Conservation (phyloP, 345 rosid species). For the Clarkia xantiana region DNA sequence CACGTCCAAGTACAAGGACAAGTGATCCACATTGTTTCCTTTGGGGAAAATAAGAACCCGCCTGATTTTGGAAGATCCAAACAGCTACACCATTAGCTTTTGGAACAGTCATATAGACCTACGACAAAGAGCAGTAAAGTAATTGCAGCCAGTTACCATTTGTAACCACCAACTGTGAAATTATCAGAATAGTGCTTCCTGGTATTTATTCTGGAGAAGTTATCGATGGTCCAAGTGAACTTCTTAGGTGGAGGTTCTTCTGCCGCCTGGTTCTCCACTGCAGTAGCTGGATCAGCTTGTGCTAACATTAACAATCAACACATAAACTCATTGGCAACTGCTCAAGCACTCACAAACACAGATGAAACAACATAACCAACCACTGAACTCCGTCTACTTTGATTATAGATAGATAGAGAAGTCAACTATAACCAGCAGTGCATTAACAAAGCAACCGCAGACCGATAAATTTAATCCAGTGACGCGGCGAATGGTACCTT, state of each 20-base stretch:
- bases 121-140: neutral
- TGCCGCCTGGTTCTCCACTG: slow-evolving; percentile 52
- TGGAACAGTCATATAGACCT: no score
- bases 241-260: slow-evolving; percentile 74
- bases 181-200: slow-evolving; percentile 79
- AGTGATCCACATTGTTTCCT: slow-evolving; percentile 91
- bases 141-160: slow-evolving; percentile 40
- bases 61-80: slow-evolving; percentile 24
- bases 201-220: slow-evolving; percentile 54
- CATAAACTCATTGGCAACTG: slow-evolving; percentile 1
- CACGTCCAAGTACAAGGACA: slow-evolving; percentile 96
- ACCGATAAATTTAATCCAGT: neutral
- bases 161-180: slow-evolving; percentile 62
- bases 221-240: slow-evolving; percentile 68
- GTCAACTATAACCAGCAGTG: slow-evolving; percentile 3
- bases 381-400: slow-evolving; percentile 15
- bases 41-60: slow-evolving; percentile 76
- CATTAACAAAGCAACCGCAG: neutral
- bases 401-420: neutral
- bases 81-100: neutral
- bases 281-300: slow-evolving; percentile 41
- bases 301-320: slow-evolving; percentile 27
- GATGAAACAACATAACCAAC: slow-evolving; percentile 8
- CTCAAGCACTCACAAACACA: slow-evolving; percentile 4
- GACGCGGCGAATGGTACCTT: slow-evolving; percentile 28